Evolutionary conservation across 306 rosid genomes (phyloP), one percentile per base, ranked within the genome.

Genomic region (Delonix regia): DNA sequence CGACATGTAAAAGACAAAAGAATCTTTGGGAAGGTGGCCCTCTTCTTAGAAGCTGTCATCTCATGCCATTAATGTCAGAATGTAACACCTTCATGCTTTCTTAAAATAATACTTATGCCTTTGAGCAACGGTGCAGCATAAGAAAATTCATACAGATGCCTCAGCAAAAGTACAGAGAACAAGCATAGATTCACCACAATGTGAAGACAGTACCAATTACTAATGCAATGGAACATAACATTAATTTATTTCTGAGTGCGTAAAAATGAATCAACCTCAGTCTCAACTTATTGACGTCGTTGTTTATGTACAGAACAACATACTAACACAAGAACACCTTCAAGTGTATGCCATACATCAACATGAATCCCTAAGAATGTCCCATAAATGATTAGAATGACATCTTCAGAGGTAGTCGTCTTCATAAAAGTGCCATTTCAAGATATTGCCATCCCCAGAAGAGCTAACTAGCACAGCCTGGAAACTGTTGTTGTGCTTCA

Each of bases 391-490:
- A n/a, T n/a, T n/a, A n/a, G n/a, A n/a, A n/a, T n/a, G 53, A 48
- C 53, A 48, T 48, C 53, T 55, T 45, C 59, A 66, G 30, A 49
- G 36, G 61, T 44, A 73, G 82, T 71, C 75, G 82, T 71, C 75
- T 68, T 81, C 87, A 49, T 28, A 51, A 60, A 75, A 49, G 44
- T 67, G 84, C 76, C 89, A n/a, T n/a, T 78, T 94, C 73, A 85
- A 94, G 0, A 94, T 57, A 61, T 85, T 93, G 19, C 98, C 98
- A 71, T 94, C 97, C 97, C 98, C 92, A 16, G 94, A 92, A 64
- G 98, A 90, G 85, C 98, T 94, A 53, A 90, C 90, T 6, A 92
- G 94, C 89, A 76, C 86, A 3, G 90, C 88, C 69, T 89, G 87
- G 67, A 75, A 75, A 60, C n/a, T n/a, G n/a, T 85, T 90, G 49